Evolutionary conservation across 768 basidiomycete species (phyloP).

Genomic region (Mycena rebaudengoi): DNA sequence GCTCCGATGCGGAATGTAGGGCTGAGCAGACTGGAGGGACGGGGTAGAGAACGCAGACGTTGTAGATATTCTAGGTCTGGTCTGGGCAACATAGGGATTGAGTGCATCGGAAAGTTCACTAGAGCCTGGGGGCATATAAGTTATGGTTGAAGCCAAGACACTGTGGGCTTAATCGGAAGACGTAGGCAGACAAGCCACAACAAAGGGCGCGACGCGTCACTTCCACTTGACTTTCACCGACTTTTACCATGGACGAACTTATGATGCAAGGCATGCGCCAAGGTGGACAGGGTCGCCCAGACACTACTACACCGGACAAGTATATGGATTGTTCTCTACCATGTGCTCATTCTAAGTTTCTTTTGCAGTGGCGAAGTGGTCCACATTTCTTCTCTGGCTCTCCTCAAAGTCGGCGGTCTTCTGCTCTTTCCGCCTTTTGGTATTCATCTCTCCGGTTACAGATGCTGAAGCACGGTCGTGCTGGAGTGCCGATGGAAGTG

Average conservation of each 20-base stretch:
- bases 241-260: constrained; percentile 56
- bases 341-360: constrained; percentile 20
- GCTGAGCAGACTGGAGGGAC: constrained; percentile 41
- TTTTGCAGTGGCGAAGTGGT: constrained; percentile 85
- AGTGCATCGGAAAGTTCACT: constrained; percentile 85
- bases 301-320: constrained; percentile 79
- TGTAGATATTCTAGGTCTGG: constrained; percentile 48
- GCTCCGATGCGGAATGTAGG: constrained; percentile 64
- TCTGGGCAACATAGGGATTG: constrained; percentile 63
- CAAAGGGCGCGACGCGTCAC: constrained; percentile 58
- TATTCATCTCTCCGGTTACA: constrained; percentile 41
- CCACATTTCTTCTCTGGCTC: constrained; percentile 96
- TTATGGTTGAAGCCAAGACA: constrained; percentile 38
- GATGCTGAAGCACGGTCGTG: constrained; percentile 99
- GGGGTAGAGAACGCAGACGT: constrained; percentile 33
- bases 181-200: constrained; percentile 18
- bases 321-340: constrained; percentile 39
- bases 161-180: too few species aligned
- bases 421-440: background rate
- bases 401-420: constrained; percentile 79
- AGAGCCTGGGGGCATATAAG: constrained; percentile 64
- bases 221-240: constrained; percentile 28
- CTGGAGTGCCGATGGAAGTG: constrained; percentile 99
- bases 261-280: constrained; percentile 59
- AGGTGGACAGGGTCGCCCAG: constrained; percentile 52